Evolutionary conservation across 768 basidiomycete species (phyloP), one percentile per base, ranked within the genome.

Genomic region (Rhizopogon rudus): DNA sequence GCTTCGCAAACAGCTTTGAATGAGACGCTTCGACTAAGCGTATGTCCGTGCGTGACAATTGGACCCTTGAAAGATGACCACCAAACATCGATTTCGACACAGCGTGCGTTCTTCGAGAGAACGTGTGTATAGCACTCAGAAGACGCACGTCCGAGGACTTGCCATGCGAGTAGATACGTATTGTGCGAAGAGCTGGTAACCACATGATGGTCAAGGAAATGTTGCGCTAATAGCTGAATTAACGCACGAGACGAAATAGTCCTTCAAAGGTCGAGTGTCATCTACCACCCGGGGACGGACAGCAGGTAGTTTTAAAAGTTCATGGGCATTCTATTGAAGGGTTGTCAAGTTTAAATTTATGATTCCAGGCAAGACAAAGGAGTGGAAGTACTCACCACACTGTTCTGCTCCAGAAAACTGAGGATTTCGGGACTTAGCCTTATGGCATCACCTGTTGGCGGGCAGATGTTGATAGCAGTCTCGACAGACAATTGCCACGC

Each of bases 71-170:
- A 68, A 0, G 79, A 25, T 25, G 25, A 78, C 5, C 81, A 75
- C 84, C 86, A 87, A 7, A 84, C 83, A 59, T 87, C 84, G 49
- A 86, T 82, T 62, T 87, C 84, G 71, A 86, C 79, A 60, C 83
- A 84, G 17, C 82, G 76, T 8, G 77, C 80, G 46, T 74, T 71
- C 5, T 77, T 74, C 33, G 67, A 70, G 16, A 86, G 67, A 29
- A 86, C 81, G 57, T 82, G 76, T 3, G 71, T 77, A 60, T 87
- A 87, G 0, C 75, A 77, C 4, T 71, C 73, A 5, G 81, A 74
- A 5, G 82, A 82, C 5, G 81, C 69, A 39, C 71, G 72, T 6
- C 84, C 84, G 14, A 82, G 65, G 25, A 86, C 65, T 61, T 86
- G 84, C 41, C 80, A 73, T 1, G 80, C 74, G 3, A 84, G 68